Base-by-base conservation (phyloP, 495 filamentous ascomycete genomes). In the Hypoxylon rickii region DNA sequence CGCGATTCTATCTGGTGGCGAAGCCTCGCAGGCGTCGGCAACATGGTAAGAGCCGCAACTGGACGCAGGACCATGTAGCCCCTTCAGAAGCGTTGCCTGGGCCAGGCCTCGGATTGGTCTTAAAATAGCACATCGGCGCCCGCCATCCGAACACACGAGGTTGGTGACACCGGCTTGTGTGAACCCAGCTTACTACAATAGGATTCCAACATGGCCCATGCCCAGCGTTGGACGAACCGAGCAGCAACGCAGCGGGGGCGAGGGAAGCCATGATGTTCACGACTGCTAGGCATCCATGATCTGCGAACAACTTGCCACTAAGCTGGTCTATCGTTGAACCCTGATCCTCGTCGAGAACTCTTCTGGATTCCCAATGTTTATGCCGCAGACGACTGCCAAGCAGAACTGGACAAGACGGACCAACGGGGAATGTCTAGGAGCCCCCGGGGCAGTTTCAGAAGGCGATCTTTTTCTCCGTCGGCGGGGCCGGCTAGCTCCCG, bases 181-280 rank as follows among this genome's bases (percentile, higher is more conserved):
- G 43, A 41, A 39, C 38, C 37, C 21, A 52, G 58, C 59, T 63
- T 63, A 63, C 59, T 63, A 53, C 38, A 10, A 38, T 34, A 63
- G 59, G 59, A 63, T 63, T 50, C 44, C 7, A 40, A 10, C n/a
- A 33, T 29, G 26, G 18, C 32, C 48, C 37, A 36, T n/a, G 31
- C 48, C 18, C 44, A 52, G n/a, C 51, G 54, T 57, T 34, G 38
- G 44, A 13, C 17, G 41, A n/a, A n/a, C 29, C 34, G 34, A 62
- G 47, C 33, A 40, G 32, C 39, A 37, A 53, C 54, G 53, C 19
- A 53, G 53, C 53, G 59, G 48, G 48, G 48, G n/a, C n/a, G 43
- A 38, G 48, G 24, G 24, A 42, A 38, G 5, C 18, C 31, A 46
- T 24, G 17, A 26, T 44, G 29, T 29, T 38, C 29, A 48, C 36